Evolutionary conservation across 208 protist genomes (phyloP).

Genomic region (Hexamita inflata): DNA sequence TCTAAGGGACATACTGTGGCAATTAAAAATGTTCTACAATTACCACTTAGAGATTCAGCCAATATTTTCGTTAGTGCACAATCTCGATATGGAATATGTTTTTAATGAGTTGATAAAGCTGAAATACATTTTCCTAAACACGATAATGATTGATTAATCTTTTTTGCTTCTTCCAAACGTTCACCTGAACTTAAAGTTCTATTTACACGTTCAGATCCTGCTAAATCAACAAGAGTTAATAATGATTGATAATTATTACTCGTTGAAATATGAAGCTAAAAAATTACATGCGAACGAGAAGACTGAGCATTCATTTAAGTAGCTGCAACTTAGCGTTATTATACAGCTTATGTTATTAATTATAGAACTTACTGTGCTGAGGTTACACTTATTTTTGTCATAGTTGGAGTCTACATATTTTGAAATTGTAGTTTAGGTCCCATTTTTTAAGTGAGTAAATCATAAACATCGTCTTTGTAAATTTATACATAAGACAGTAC

Average conservation of each 20-base stretch:
- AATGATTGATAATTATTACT: background rate
- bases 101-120: constrained; percentile 26
- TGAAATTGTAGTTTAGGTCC: background rate
- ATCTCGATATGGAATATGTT: constrained; percentile 44
- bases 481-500: constrained; percentile 35
- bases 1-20: constrained; percentile 38
- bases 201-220: constrained; percentile 45
- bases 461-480: constrained; percentile 32
- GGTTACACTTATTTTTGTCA: background rate
- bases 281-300: constrained; percentile 24
- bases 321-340: background rate
- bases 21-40: constrained; percentile 46
- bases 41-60: constrained; percentile 50
- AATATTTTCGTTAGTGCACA: constrained; percentile 45
- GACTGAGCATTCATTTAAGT: constrained; percentile 31
- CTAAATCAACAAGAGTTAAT: constrained; percentile 47
- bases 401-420: background rate
- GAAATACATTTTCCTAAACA: constrained; percentile 50
- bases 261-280: background rate
- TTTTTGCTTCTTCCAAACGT: constrained; percentile 49
- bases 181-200: constrained; percentile 41
- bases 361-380: background rate
- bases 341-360: background rate
- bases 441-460: constrained; percentile 1
- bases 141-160: constrained; percentile 55